phyloP scores from a whole-genome alignment of 495 filamentous ascomycete genomes.

The Gamarada debralockiae region DNA sequence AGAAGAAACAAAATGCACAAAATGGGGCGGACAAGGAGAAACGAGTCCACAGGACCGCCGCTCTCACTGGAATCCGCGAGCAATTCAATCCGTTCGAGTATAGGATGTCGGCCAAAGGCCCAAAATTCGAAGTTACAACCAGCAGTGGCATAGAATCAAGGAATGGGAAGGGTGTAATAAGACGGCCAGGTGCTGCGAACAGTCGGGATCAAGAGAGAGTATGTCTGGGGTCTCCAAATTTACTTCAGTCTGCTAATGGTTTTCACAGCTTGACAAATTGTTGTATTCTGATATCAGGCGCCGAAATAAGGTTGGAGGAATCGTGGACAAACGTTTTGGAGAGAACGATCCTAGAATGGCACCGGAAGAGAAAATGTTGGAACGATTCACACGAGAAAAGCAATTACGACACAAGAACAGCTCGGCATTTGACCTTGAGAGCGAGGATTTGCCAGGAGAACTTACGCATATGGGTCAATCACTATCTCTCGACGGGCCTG shows the following conservation, averaged over 20 bases:
- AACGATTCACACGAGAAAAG: slow-evolving; percentile 85
- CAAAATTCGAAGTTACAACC: slow-evolving; percentile 74
- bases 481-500: slow-evolving; percentile 54
- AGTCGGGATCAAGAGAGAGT: slow-evolving; percentile 76
- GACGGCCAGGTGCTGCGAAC: slow-evolving; percentile 78
- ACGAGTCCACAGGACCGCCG: slow-evolving; percentile 65
- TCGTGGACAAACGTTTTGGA: slow-evolving; percentile 90
- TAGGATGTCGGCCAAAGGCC: slow-evolving; percentile 60
- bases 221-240: slow-evolving; percentile 39
- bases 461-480: slow-evolving; percentile 83
- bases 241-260: slow-evolving; percentile 3
- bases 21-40: slow-evolving; percentile 56
- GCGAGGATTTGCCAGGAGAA: slow-evolving; percentile 61
- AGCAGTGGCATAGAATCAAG: slow-evolving; percentile 34
- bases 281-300: slow-evolving; percentile 81
- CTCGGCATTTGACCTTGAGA: slow-evolving; percentile 87
- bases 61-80: slow-evolving; percentile 80
- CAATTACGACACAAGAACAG: slow-evolving; percentile 64
- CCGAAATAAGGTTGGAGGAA: slow-evolving; percentile 85
- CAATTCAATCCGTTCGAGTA: slow-evolving; percentile 97
- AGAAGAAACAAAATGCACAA: slow-evolving; percentile 70
- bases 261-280: slow-evolving; percentile 64
- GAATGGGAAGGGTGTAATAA: slow-evolving; percentile 51
- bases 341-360: slow-evolving; percentile 94
- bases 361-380: slow-evolving; percentile 86